A percentile compares a stretch with the other conserved stretches of the same genome.
phyloP scores from a whole-genome alignment of 2,329 filamentous ascomycete genomes.

The Clonostachys sp. region DNA sequence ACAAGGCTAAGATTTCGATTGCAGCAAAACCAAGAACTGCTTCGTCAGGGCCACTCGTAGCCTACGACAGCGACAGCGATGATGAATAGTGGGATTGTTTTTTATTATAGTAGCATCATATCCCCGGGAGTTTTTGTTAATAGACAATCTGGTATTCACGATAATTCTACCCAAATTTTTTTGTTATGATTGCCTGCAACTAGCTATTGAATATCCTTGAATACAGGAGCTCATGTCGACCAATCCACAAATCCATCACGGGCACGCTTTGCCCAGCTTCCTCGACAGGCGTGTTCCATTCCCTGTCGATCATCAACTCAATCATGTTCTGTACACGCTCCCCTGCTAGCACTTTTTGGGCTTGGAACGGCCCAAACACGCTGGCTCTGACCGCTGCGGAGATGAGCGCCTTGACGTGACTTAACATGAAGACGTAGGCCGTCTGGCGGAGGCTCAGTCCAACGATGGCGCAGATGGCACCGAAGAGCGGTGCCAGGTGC shows the following conservation, averaged over 20 bases:
- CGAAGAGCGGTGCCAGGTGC: conserved; percentile 69
- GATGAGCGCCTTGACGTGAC: conserved; percentile 71
- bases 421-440: conserved; percentile 71
- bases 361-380: conserved; percentile 77
- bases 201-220: conserved; percentile 84
- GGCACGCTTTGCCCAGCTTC: conserved; percentile 73
- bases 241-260: conserved; percentile 77
- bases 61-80: conserved; percentile 87
- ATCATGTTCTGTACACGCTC: conserved; percentile 53
- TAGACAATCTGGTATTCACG: too few species aligned
- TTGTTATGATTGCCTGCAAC: conserved; percentile 4
- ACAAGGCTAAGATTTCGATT: conserved; percentile 48
- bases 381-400: conserved; percentile 74
- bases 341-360: conserved; percentile 67
- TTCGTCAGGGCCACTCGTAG: conserved; percentile 70
- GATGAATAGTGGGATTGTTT: conserved; percentile 34
- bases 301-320: conserved; percentile 49
- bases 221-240: conserved; percentile 77
- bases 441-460: conserved; percentile 57
- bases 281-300: conserved; percentile 55
- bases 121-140: too few species aligned
- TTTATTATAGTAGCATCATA: background rate
- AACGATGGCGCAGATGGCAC: conserved; percentile 58
- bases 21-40: conserved; percentile 48
- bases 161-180: too few species aligned